These are phyloP conservation scores for Pseudogymnoascus sp. DNA, from an alignment of 2,329 filamentous ascomycete genomes.

Conservation along the genomic window DNA sequence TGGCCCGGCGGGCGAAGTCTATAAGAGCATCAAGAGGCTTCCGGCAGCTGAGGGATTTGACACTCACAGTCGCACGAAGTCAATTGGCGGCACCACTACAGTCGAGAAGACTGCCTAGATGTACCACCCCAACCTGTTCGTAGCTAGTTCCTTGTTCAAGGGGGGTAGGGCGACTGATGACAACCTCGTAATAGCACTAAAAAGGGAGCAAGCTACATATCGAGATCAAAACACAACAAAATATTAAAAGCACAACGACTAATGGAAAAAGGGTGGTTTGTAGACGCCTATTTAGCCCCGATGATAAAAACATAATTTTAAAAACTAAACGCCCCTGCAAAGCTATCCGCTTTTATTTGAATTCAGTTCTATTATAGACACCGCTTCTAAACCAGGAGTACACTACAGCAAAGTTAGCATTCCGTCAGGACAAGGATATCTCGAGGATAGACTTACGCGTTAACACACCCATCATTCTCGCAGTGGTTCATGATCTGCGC, in stretches of 20 bases:
- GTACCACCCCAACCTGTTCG: too few species aligned
- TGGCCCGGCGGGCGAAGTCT: too few species aligned
- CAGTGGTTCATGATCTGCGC: constrained; percentile 50
- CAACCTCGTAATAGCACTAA: not conserved
- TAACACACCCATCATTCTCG: constrained; percentile 54
- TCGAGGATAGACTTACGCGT: constrained; percentile 20
- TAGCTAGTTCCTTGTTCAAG: not conserved
- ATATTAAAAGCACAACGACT: not conserved
- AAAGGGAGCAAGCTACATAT: not conserved
- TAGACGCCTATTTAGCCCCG: constrained; percentile 1
- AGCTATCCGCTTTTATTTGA: constrained; percentile 3
- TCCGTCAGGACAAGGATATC: not conserved
- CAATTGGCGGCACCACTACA: too few species aligned
- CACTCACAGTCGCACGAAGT: too few species aligned
- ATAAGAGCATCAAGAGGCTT: too few species aligned
- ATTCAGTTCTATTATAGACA: constrained; percentile 6
- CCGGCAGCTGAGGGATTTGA: too few species aligned
- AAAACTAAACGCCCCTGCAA: constrained; percentile 5
- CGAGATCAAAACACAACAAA: not conserved
- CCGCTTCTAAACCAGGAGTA: constrained; percentile 7
- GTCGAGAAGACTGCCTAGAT: too few species aligned
- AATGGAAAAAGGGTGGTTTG: not conserved
- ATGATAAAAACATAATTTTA: not conserved
- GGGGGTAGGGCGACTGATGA: not conserved
- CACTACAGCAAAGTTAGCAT: not conserved